Evolutionary conservation across 495 filamentous ascomycete genomes (phyloP).

Genomic region (Xylaria scruposa): DNA sequence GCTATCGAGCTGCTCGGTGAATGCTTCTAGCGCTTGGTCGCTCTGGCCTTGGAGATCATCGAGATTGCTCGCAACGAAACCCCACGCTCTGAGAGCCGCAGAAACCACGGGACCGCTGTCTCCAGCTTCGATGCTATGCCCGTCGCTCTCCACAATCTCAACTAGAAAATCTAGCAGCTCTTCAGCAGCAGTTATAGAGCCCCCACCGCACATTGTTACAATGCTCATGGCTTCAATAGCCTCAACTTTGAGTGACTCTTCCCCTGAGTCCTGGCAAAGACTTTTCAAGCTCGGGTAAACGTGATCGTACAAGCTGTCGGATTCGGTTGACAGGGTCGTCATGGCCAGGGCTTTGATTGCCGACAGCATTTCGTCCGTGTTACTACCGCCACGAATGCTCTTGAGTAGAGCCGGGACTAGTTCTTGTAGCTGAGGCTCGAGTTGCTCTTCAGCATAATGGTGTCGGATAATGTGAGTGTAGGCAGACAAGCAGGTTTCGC

Average conservation of each 20-base stretch:
- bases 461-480: conserved; percentile 77
- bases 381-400: conserved; percentile 73
- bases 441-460: conserved; percentile 73
- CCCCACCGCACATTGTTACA: conserved; percentile 80
- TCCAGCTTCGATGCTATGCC: conserved; percentile 71
- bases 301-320: conserved; percentile 72
- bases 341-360: conserved; percentile 79
- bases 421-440: conserved; percentile 65
- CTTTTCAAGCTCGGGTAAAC: conserved; percentile 69
- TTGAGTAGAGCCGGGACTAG: conserved; percentile 74
- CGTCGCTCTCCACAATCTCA: conserved; percentile 87
- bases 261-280: conserved; percentile 71
- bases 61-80: conserved; percentile 80
- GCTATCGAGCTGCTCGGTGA: conserved; percentile 89
- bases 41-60: conserved; percentile 80
- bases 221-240: conserved; percentile 78
- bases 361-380: conserved; percentile 73
- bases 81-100: conserved; percentile 88
- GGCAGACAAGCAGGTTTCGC: conserved; percentile 72
- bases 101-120: conserved; percentile 80
- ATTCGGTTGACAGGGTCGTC: conserved; percentile 74
- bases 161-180: conserved; percentile 84
- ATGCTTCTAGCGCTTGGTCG: conserved; percentile 78
- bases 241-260: conserved; percentile 68
- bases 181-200: conserved; percentile 69